phyloP scores from a whole-genome alignment of 441 rosid genomes.

The Aleurites moluccanus region DNA sequence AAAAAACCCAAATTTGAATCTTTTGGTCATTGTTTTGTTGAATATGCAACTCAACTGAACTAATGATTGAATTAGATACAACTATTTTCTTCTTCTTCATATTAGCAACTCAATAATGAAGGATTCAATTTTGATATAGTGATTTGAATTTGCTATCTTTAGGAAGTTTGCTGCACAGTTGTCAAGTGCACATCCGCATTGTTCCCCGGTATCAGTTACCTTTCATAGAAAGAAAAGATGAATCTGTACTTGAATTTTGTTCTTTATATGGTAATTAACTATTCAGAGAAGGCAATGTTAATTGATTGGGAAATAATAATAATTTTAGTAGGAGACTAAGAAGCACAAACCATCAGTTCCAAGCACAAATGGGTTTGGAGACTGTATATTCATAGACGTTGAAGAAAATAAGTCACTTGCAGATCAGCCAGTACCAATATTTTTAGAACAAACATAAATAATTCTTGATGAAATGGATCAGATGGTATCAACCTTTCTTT shows the following conservation, averaged over 20 bases:
- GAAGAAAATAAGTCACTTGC: conserved; percentile 37
- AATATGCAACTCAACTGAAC: not conserved
- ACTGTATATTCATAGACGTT: conserved; percentile 51
- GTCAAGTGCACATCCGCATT: conserved; percentile 46
- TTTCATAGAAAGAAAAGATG: not conserved
- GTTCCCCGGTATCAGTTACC: conserved; percentile 34
- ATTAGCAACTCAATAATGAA: not conserved
- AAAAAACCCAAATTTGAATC: conserved; percentile 30
- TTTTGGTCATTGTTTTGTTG: conserved; percentile 15
- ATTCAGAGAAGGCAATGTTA: not conserved
- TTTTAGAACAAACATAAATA: conserved; percentile 61
- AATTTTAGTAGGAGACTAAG: conserved; percentile 51
- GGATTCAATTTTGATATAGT: too few relatives aligned
- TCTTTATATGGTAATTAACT: not conserved
- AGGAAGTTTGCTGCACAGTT: conserved; percentile 65
- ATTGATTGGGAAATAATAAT: not conserved
- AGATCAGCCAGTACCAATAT: conserved; percentile 68
- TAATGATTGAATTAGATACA: not conserved
- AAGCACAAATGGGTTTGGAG: too few relatives aligned
- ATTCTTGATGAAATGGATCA: conserved; percentile 45
- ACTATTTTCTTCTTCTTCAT: not conserved
- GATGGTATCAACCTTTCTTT: conserved; percentile 43
- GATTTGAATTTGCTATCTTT: conserved; percentile 15
- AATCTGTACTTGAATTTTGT: not conserved
- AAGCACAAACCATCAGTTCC: conserved; percentile 56